A percentile compares a stretch with the other conserved stretches of the same genome.
Evolutionary conservation across 768 basidiomycete species (phyloP).

Genomic region (Agrocybe praecox): DNA sequence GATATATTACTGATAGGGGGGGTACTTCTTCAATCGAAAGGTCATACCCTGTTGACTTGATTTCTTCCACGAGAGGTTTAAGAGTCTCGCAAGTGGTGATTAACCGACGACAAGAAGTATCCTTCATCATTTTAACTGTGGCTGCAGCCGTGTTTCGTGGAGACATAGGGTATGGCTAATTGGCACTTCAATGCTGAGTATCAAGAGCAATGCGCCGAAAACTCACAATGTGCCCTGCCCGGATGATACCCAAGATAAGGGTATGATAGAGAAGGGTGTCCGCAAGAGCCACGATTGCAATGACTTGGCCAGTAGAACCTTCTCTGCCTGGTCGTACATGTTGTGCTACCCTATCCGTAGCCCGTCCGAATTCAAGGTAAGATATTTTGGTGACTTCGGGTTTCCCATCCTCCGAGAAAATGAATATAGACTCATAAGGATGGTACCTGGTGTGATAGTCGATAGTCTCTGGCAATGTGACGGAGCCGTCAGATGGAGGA

Average conservation of each 20-base stretch:
- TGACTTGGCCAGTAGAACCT: constrained; percentile 27
- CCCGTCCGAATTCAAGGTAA: constrained; percentile 47
- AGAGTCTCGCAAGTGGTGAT: constrained; percentile 34
- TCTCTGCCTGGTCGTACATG: constrained; percentile 30
- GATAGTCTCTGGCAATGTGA: constrained; percentile 31
- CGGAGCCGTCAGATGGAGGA: constrained; percentile 32
- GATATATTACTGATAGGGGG: constrained; percentile 33
- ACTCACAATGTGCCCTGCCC: constrained; percentile 36
- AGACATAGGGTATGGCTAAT: constrained; percentile 44
- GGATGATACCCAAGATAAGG: constrained; percentile 36
- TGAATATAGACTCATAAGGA: constrained; percentile 27
- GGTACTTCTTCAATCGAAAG: constrained; percentile 35
- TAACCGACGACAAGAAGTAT: constrained; percentile 39
- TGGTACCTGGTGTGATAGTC: constrained; percentile 37
- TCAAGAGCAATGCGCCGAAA: not conserved
- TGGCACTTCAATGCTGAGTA: not conserved
- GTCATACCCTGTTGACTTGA: constrained; percentile 21
- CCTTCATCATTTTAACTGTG: constrained; percentile 34
- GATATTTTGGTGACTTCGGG: constrained; percentile 30
- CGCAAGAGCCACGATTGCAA: constrained; percentile 38
- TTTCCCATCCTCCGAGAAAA: constrained; percentile 25
- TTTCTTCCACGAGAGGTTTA: constrained; percentile 26
- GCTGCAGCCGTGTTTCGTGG: constrained; percentile 38
- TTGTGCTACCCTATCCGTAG: constrained; percentile 44
- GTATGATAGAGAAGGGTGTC: constrained; percentile 44